A percentile compares a stretch with the other conserved stretches of the same genome.
phyloP scores from a whole-genome alignment of 768 basidiomycete species.

The Boletus rex-veris region DNA sequence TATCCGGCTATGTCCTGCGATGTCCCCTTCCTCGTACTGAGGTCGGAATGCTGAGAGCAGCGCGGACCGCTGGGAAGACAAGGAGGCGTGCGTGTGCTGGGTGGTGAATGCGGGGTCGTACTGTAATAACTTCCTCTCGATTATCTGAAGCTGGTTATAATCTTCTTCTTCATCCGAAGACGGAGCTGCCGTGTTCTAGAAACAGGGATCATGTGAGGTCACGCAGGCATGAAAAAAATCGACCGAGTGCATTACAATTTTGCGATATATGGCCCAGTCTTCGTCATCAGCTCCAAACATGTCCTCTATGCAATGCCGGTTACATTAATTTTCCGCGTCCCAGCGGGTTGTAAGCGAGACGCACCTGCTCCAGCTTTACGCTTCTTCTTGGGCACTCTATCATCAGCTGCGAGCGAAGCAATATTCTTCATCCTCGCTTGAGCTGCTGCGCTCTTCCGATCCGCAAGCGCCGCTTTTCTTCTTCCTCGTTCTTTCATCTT shows the following conservation, averaged over 20 bases:
- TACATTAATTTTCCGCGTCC: neutral
- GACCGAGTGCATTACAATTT: constrained; percentile 62
- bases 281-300: constrained; percentile 92
- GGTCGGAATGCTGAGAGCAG: constrained; percentile 85
- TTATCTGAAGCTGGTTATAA: constrained; percentile 57
- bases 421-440: constrained; percentile 97
- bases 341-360: constrained; percentile 15
- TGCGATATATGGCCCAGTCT: constrained; percentile 97
- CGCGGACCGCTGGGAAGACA: constrained; percentile 74
- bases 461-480: constrained; percentile 75
- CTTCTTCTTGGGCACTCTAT: constrained; percentile 77
- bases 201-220: neutral
- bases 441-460: constrained; percentile 91
- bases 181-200: constrained; percentile 60
- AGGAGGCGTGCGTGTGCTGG: constrained; percentile 78
- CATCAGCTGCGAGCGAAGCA: constrained; percentile 86
- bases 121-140: constrained; percentile 79
- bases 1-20: constrained; percentile 68
- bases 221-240: neutral
- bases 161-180: constrained; percentile 94
- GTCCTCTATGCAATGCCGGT: constrained; percentile 59
- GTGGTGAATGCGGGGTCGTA: constrained; percentile 83
- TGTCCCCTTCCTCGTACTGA: constrained; percentile 70
- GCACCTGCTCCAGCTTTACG: constrained; percentile 77
- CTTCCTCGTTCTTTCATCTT: constrained; percentile 84